Evolutionary conservation across 2,329 filamentous ascomycete species (phyloP).

Genomic region (Pyricularia grisea): DNA sequence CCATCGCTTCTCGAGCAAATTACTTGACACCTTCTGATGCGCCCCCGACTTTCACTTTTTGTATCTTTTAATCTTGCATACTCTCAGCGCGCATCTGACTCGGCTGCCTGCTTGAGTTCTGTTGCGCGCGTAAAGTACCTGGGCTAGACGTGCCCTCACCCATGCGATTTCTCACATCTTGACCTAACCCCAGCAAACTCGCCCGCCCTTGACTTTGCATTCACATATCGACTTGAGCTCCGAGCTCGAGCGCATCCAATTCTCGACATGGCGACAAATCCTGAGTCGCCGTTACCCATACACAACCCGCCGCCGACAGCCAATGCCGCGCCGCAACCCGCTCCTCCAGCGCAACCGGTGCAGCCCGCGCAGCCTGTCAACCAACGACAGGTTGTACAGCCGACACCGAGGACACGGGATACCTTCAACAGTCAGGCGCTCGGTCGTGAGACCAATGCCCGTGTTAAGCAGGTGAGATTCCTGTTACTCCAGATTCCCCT

Average conservation of each 20-base stretch:
- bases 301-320: background rate
- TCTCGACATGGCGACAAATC: background rate
- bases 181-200: background rate
- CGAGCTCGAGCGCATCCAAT: background rate
- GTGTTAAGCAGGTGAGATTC: constrained; percentile 57
- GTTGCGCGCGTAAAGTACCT: background rate
- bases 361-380: constrained; percentile 3
- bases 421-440: constrained; percentile 56
- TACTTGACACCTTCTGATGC: background rate
- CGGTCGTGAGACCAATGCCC: constrained; percentile 50
- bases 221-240: background rate
- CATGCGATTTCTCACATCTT: background rate
- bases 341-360: background rate
- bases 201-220: background rate
- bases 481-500: background rate
- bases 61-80: background rate
- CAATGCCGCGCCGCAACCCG: background rate
- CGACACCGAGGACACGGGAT: constrained; percentile 31
- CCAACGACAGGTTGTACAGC: constrained; percentile 7
- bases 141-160: background rate
- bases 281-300: background rate
- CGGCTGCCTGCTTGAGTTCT: background rate
- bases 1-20: background rate
- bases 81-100: background rate
- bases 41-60: background rate